Conservation (phyloP, 768 basidiomycete species). For the Collybia nuda region DNA sequence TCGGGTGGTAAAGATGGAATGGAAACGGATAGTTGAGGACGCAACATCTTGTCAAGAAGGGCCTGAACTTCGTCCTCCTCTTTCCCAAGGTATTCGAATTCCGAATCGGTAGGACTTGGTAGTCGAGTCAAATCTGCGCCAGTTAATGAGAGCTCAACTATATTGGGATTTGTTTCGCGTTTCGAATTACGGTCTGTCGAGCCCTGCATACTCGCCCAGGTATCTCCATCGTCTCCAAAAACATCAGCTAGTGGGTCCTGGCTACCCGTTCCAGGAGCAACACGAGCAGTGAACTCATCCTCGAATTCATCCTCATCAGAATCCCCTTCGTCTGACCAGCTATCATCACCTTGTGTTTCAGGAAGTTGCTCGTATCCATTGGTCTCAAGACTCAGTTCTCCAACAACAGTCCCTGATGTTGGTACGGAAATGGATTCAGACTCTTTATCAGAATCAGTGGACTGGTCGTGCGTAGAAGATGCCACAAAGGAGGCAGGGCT, state of each 20-base stretch:
- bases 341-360: slow-evolving; percentile 16
- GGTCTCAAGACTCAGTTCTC: slow-evolving; percentile 14
- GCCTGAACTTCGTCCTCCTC: slow-evolving; percentile 42
- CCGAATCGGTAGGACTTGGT: slow-evolving; percentile 21
- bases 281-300: slow-evolving; percentile 35
- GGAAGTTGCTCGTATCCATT: slow-evolving; percentile 35
- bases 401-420: slow-evolving; percentile 1
- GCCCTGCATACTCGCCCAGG: slow-evolving; percentile 55
- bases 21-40: slow-evolving; percentile 28
- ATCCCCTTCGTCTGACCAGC: slow-evolving; percentile 22
- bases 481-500: slow-evolving; percentile 28
- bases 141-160: slow-evolving; percentile 54
- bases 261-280: slow-evolving; percentile 29
- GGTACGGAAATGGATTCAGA: neutral
- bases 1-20: slow-evolving; percentile 39
- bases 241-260: slow-evolving; percentile 59
- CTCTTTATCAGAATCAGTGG: slow-evolving; percentile 2
- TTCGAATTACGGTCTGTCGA: slow-evolving; percentile 25
- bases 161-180: slow-evolving; percentile 38
- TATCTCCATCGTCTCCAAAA: slow-evolving; percentile 66
- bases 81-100: slow-evolving; percentile 28
- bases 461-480: slow-evolving; percentile 11
- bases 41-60: slow-evolving; percentile 40
- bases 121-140: slow-evolving; percentile 33
- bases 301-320: slow-evolving; percentile 29